Conservation (phyloP, 2,329 filamentous ascomycete genomes). For the Aspergillus sp. region DNA sequence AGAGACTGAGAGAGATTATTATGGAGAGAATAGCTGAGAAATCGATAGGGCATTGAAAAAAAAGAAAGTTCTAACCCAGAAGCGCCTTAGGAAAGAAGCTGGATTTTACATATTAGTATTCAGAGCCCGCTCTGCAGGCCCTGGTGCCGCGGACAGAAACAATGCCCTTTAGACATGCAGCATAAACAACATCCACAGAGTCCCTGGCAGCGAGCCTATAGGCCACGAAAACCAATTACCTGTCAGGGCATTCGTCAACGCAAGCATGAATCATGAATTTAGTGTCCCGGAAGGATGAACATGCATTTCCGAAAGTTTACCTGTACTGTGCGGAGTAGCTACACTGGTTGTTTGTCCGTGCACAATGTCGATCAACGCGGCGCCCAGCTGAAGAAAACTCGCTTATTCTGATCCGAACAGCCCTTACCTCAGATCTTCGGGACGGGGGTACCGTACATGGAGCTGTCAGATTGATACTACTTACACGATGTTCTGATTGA, state of each 20-base stretch:
- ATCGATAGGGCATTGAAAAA: neutral
- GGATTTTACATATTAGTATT: neutral
- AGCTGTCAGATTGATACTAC: neutral
- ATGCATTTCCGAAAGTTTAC: neutral
- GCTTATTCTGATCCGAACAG: neutral
- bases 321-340: neutral
- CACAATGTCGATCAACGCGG: neutral
- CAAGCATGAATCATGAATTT: neutral
- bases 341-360: too few species aligned
- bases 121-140: too few species aligned
- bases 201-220: neutral
- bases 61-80: neutral
- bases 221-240: too few species aligned
- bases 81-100: neutral
- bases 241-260: neutral
- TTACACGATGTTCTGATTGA: neutral
- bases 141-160: neutral
- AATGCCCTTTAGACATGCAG: neutral
- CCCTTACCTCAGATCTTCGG: neutral
- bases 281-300: neutral
- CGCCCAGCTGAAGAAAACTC: neutral
- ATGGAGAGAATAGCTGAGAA: neutral
- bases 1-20: neutral
- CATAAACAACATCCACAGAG: neutral
- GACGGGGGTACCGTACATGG: neutral